Conservation (phyloP, 768 basidiomycete species). For the Mycena vulgaris region DNA sequence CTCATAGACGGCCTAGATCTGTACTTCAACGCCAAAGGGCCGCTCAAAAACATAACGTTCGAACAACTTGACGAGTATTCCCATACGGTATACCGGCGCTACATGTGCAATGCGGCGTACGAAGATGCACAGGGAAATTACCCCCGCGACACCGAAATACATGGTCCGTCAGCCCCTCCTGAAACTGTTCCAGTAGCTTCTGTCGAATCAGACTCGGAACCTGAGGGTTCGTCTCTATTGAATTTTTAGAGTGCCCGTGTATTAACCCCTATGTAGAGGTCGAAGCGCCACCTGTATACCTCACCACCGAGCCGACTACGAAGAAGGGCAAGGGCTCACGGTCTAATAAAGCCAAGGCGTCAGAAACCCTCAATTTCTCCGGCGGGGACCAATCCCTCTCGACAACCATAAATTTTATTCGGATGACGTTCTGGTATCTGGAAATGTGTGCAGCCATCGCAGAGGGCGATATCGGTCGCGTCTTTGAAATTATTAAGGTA, state of each 20-base stretch:
- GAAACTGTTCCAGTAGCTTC: too few species aligned
- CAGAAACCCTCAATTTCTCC: constrained; percentile 7
- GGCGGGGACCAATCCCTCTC: background rate
- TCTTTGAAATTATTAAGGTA: constrained; percentile 19
- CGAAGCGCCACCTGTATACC: too few species aligned
- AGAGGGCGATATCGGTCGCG: constrained; percentile 24
- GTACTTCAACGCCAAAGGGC: constrained; percentile 1
- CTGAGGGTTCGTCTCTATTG: too few species aligned
- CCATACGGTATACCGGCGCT: constrained; percentile 4
- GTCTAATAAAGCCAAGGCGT: background rate
- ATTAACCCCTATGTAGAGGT: too few species aligned
- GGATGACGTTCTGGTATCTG: constrained; percentile 19
- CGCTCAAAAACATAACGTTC: background rate
- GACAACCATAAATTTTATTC: constrained; percentile 1
- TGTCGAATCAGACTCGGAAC: background rate
- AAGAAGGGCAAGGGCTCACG: background rate
- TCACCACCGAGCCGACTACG: too few species aligned
- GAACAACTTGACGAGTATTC: constrained; percentile 12
- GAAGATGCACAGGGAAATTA: constrained; percentile 16
- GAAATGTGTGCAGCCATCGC: constrained; percentile 18
- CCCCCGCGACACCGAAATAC: background rate
- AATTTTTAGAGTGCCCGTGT: too few species aligned
- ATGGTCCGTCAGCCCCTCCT: constrained; percentile 14
- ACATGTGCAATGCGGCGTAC: constrained; percentile 15
- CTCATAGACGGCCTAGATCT: background rate